phyloP scores from a whole-genome alignment of 495 filamentous ascomycete genomes.

The Penicillium canariense region DNA sequence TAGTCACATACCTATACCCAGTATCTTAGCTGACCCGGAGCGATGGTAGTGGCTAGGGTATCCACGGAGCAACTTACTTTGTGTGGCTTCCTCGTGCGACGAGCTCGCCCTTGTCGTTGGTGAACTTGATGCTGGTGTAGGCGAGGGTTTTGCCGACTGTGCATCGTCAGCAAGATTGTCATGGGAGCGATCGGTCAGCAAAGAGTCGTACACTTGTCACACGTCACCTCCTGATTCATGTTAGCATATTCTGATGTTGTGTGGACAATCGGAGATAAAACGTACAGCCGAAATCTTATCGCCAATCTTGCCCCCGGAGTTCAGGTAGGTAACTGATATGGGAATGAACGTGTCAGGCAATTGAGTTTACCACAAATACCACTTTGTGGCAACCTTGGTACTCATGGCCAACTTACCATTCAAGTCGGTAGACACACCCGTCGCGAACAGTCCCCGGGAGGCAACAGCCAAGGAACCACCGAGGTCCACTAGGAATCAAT shows the following conservation, averaged over 20 bases:
- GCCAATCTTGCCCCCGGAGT: constrained; percentile 76
- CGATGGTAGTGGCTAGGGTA: neutral
- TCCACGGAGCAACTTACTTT: constrained; percentile 58
- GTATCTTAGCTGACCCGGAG: neutral
- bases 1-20: constrained; percentile 48
- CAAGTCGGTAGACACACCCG: constrained; percentile 89
- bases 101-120: constrained; percentile 70
- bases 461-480: constrained; percentile 93
- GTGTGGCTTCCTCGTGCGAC: constrained; percentile 93
- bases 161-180: neutral
- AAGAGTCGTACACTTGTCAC: constrained; percentile 73
- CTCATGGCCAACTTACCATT: constrained; percentile 57
- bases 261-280: constrained; percentile 1
- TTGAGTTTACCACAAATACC: no score
- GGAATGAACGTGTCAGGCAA: neutral
- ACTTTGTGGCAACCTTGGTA: no score
- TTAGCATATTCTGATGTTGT: constrained; percentile 21
- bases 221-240: constrained; percentile 56
- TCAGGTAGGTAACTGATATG: constrained; percentile 82
- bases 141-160: constrained; percentile 90
- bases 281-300: constrained; percentile 66
- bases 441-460: constrained; percentile 81
- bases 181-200: neutral
- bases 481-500: constrained; percentile 65
- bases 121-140: constrained; percentile 80